Conservation (phyloP, 805 yeast genomes). For the Starmerella apicola region DNA sequence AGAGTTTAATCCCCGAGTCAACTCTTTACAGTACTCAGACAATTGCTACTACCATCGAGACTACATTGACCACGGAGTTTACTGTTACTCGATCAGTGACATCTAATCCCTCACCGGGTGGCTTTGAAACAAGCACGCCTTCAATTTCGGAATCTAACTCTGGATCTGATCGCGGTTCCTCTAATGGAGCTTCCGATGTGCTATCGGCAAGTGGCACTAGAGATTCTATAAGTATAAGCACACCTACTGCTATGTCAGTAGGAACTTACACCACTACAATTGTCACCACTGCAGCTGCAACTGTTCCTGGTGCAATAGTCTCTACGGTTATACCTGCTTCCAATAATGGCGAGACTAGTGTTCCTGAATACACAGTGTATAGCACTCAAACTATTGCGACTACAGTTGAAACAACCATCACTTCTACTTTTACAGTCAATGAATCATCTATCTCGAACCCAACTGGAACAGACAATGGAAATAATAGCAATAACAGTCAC, state of each 20-base stretch:
- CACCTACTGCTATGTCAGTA: not conserved
- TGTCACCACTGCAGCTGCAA: slow-evolving; percentile 3
- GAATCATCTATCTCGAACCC: too few species aligned
- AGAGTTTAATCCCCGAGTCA: not conserved
- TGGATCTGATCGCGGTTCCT: too few species aligned
- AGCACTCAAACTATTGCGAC: not conserved
- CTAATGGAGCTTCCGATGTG: too few species aligned
- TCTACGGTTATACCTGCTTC: not conserved
- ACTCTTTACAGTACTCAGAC: not conserved
- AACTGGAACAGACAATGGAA: too few species aligned
- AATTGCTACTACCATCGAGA: not conserved
- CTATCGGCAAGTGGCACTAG: too few species aligned
- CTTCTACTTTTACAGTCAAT: too few species aligned
- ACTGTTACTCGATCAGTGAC: not conserved
- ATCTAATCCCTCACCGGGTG: too few species aligned
- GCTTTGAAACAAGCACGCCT: too few species aligned
- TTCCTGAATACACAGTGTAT: not conserved
- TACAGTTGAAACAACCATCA: not conserved
- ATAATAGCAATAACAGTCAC: too few species aligned
- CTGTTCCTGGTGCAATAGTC: slow-evolving; percentile 15
- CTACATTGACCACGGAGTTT: not conserved
- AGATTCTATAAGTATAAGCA: too few species aligned
- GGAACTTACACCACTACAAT: slow-evolving; percentile 1
- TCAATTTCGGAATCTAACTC: too few species aligned
- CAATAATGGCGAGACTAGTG: not conserved